These are phyloP conservation scores for Gossypium arboreum DNA, from an alignment of 345 rosid species.

Conservation along the genomic window DNA sequence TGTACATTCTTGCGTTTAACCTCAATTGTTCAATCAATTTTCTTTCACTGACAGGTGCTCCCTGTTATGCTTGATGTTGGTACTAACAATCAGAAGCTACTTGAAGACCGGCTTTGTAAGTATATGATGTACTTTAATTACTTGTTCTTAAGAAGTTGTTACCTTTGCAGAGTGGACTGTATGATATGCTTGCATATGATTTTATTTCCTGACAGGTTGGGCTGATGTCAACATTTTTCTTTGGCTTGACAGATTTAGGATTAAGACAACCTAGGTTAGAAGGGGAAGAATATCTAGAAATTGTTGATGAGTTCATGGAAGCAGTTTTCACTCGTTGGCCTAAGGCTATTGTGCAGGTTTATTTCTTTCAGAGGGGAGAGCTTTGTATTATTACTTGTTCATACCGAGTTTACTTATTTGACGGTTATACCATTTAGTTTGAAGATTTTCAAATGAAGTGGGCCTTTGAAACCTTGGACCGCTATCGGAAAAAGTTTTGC, in stretches of 20 bases:
- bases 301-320: conserved; percentile 98
- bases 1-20: conserved; percentile 5
- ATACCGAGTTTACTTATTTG: conserved; percentile 23
- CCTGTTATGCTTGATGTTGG: conserved; percentile 97
- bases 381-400: conserved; percentile 15
- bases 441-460: conserved; percentile 99
- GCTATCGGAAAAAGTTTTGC: conserved; percentile 84
- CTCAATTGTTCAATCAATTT: conserved; percentile 12
- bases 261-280: conserved; percentile 87
- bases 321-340: conserved; percentile 95
- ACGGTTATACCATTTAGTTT: conserved; percentile 50
- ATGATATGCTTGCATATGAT: conserved; percentile 10
- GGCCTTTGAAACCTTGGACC: conserved; percentile 92
- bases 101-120: conserved; percentile 88
- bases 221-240: conserved; percentile 19
- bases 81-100: conserved; percentile 87
- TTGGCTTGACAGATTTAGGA: conserved; percentile 67
- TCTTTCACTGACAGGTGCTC: conserved; percentile 51
- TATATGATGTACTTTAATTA: conserved; percentile 13
- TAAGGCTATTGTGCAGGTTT: conserved; percentile 92
- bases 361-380: conserved; percentile 17
- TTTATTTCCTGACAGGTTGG: conserved; percentile 10
- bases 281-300: conserved; percentile 86
- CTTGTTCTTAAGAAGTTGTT: conserved; percentile 6
- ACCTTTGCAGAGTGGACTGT: conserved; percentile 8